Conservation (phyloP, 2,329 filamentous ascomycete genomes). For the Teratosphaeria epicoccoides region DNA sequence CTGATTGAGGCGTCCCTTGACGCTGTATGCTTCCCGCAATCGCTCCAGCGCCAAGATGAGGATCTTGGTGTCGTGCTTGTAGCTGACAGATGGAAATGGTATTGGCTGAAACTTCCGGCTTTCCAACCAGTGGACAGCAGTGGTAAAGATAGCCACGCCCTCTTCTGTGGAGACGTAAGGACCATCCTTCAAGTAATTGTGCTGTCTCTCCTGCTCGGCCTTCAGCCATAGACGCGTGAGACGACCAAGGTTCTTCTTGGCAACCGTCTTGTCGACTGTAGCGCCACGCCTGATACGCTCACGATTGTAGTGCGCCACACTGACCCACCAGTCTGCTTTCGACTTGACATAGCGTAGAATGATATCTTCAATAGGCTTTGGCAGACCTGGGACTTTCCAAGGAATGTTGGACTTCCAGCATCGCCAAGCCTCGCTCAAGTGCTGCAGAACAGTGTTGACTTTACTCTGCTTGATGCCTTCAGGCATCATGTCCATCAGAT, state of each 20-base stretch:
- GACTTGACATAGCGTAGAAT: conserved; percentile 98
- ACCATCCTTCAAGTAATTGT: conserved; percentile 99
- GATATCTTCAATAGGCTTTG: conserved; percentile 96
- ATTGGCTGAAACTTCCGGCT: conserved; percentile 98
- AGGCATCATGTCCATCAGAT: conserved; percentile 99
- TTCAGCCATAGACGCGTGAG: conserved; percentile 94
- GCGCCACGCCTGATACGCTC: conserved; percentile 93
- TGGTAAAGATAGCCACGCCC: conserved; percentile 96
- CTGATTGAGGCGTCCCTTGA: conserved; percentile 93
- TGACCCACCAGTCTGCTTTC: conserved; percentile 99
- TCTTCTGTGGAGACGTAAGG: conserved; percentile 98
- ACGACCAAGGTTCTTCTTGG: conserved; percentile 96
- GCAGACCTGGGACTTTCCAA: conserved; percentile 95
- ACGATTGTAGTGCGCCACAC: conserved; percentile 95
- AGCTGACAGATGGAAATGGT: conserved; percentile 95
- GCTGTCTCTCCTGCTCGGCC: conserved; percentile 93
- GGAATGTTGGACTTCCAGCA: conserved; percentile 99
- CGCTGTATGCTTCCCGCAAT: conserved; percentile 88
- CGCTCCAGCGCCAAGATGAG: conserved; percentile 89
- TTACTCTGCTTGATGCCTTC: conserved; percentile 99
- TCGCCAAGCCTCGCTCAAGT: conserved; percentile 95
- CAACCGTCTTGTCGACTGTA: conserved; percentile 97
- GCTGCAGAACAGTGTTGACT: conserved; percentile 93
- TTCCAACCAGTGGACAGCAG: conserved; percentile 96
- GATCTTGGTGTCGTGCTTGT: conserved; percentile 99